phyloP scores from a whole-genome alignment of 2,329 filamentous ascomycete genomes.

The Neofusicoccum sp. region DNA sequence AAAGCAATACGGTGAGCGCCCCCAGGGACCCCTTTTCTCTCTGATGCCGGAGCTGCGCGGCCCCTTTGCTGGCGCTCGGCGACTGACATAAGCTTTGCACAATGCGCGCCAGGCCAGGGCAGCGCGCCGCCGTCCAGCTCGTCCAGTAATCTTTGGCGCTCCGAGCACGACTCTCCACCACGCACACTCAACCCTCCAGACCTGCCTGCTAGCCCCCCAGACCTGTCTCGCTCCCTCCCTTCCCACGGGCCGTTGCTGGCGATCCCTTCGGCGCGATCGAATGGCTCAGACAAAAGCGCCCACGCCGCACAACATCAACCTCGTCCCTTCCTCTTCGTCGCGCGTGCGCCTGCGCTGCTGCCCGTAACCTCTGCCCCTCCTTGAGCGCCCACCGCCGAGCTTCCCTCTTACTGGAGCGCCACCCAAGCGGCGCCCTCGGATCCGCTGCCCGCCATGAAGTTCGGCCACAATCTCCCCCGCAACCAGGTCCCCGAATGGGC shows the following conservation, averaged over 20 bases:
- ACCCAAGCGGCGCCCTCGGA: not conserved
- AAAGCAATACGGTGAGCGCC: constrained; percentile 13
- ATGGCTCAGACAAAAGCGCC: constrained; percentile 13
- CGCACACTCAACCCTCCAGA: constrained; percentile 13
- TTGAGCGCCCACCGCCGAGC: not conserved
- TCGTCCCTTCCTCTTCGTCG: constrained; percentile 11
- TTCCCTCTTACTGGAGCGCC: not conserved
- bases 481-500: constrained; percentile 90
- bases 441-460: constrained; percentile 43
- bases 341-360: not conserved
- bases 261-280: constrained; percentile 10
- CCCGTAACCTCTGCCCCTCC: constrained; percentile 3
- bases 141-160: constrained; percentile 10
- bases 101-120: constrained; percentile 12
- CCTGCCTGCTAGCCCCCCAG: not conserved
- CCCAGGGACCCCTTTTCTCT: constrained; percentile 15
- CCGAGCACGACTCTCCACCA: constrained; percentile 15
- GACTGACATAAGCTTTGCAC: constrained; percentile 20
- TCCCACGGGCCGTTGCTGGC: constrained; percentile 3
- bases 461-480: constrained; percentile 64
- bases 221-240: constrained; percentile 6
- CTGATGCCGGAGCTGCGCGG: constrained; percentile 3
- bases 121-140: not conserved
- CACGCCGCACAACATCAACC: not conserved
- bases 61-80: constrained; percentile 3